phyloP scores from a whole-genome alignment of 345 rosid species.

The Brassica rapa region DNA sequence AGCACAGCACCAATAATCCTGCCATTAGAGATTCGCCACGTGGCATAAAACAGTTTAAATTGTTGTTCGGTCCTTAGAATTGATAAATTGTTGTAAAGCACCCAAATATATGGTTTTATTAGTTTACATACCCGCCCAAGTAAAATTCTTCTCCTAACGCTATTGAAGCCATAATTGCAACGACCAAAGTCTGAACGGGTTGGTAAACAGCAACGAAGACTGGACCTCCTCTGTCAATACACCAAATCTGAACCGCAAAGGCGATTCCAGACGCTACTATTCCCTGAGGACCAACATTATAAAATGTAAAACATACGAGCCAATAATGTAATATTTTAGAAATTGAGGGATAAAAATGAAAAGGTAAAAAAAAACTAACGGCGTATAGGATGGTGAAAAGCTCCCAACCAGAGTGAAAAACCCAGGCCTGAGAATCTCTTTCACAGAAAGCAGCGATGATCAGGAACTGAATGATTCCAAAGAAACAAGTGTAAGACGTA shows the following conservation, averaged over 20 bases:
- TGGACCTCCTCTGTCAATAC: slow-evolving; percentile 99
- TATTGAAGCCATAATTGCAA: slow-evolving; percentile 91
- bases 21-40: slow-evolving; percentile 23
- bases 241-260: slow-evolving; percentile 98
- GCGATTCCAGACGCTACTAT: slow-evolving; percentile 98
- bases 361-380: slow-evolving; percentile 46
- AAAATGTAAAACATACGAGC: not conserved
- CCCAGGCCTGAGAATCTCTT: slow-evolving; percentile 73
- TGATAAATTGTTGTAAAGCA: not conserved
- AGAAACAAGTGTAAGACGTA: slow-evolving; percentile 93
- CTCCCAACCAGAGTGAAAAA: slow-evolving; percentile 78
- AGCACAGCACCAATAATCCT: slow-evolving; percentile 88
- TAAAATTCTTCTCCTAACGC: slow-evolving; percentile 92
- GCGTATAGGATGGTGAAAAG: slow-evolving; percentile 92
- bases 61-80: not conserved
- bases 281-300: slow-evolving; percentile 54
- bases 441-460: slow-evolving; percentile 74
- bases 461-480: slow-evolving; percentile 94
- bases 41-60: not conserved
- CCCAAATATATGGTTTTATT: not conserved
- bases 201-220: slow-evolving; percentile 98
- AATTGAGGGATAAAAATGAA: not conserved
- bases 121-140: slow-evolving; percentile 79
- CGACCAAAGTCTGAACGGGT: slow-evolving; percentile 97
- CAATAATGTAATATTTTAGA: not conserved